Evolutionary conservation across 768 basidiomycete genomes (phyloP), one percentile per base, ranked within the genome.

Genomic region (Gautieria morchelliformis): DNA sequence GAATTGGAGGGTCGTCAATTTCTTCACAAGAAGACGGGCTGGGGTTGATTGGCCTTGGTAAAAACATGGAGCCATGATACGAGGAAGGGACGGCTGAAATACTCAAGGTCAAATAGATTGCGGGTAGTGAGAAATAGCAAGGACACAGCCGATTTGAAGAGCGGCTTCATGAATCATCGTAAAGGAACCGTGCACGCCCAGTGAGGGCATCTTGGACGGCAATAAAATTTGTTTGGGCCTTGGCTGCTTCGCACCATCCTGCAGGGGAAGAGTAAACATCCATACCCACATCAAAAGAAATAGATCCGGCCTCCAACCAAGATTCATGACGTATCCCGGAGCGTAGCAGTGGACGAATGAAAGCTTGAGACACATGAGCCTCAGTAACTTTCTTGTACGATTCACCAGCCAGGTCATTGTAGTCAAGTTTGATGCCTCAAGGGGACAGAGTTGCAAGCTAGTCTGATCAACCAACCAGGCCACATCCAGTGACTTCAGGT

Each of bases 351-450:
- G 83, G 63, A 59, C 78, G 82, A 9, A 81, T 52, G 20, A 69
- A 69, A 4, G 77, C 68, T 15, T 70, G 60, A 8, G 88, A 86
- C 4, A 89, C 53, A 32, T 74, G 75, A 9, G 93, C 20, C 62
- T 78, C 82, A 5, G 78, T 79, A 37, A 84, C 73, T 63, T 79
- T 89, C 45, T 80, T 77, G 65, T 89, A 85, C 39, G 75, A 74
- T 30, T 78, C 74, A 15, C 87, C 83, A 2, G 86, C 85, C 24
- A 87, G 70, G 63, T 94, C 87, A 64, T 93, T 95, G 61, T 72
- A 81, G 57, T 89, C 82, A 17, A 90, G 61, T 30, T 71, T 72
- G 30, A 93, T 58, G 4, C 92, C 92, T 7, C 69, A 60, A 0
- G 84, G 77, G 0, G 60, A 1, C 72, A 66, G 15, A 88, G 52